Evolutionary conservation across 1,284 basidiomycete genomes (phyloP).

Genomic region (Ustilago loliicola): DNA sequence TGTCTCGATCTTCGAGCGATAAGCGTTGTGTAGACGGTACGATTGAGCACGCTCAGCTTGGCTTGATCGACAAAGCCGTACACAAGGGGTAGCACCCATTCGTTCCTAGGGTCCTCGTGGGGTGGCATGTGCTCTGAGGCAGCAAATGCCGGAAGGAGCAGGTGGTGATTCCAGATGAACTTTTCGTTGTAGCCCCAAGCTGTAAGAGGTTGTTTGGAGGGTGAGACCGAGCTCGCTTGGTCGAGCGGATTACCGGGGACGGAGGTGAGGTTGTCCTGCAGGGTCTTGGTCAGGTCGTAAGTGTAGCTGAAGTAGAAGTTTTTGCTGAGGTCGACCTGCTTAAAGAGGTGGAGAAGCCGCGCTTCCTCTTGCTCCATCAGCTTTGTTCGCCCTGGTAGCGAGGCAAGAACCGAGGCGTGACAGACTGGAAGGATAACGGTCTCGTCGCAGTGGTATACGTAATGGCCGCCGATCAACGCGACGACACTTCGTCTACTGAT

Average conservation of each 20-base stretch:
- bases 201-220: slow-evolving; percentile 40
- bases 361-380: slow-evolving; percentile 64
- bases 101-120: slow-evolving; percentile 70
- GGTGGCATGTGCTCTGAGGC: slow-evolving; percentile 46
- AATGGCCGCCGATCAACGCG: slow-evolving; percentile 93
- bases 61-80: slow-evolving; percentile 99
- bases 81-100: slow-evolving; percentile 92
- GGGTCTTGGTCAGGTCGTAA: slow-evolving; percentile 93
- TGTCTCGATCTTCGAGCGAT: slow-evolving; percentile 94
- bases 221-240: slow-evolving; percentile 67
- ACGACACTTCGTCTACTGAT: slow-evolving; percentile 92
- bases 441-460: slow-evolving; percentile 95
- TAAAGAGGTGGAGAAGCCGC: slow-evolving; percentile 87
- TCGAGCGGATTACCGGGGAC: slow-evolving; percentile 46
- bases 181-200: slow-evolving; percentile 82
- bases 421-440: slow-evolving; percentile 81
- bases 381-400: slow-evolving; percentile 60
- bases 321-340: slow-evolving; percentile 96
- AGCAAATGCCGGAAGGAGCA: slow-evolving; percentile 78
- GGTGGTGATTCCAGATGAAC: slow-evolving; percentile 95
- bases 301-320: slow-evolving; percentile 99
- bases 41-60: slow-evolving; percentile 89
- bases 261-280: slow-evolving; percentile 90
- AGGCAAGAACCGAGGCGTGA: slow-evolving; percentile 56
- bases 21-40: slow-evolving; percentile 91